phyloP scores from a whole-genome alignment of 306 rosid species.

The Corylus avellana region DNA sequence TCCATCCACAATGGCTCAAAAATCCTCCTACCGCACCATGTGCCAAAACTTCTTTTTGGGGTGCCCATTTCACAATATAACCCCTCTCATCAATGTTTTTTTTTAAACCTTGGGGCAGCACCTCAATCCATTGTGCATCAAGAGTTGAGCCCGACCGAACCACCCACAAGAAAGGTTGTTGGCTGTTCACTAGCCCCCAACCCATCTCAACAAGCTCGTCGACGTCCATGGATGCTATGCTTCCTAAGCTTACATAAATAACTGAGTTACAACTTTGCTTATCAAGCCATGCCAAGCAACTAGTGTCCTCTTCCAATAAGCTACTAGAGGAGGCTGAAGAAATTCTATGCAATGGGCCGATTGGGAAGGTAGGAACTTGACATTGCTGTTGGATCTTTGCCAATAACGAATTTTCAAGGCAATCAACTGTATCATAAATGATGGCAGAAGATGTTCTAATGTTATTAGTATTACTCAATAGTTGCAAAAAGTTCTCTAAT shows the following conservation, averaged over 20 bases:
- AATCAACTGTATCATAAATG: constrained; percentile 37
- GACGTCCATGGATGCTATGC: constrained; percentile 45
- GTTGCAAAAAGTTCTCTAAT: background rate
- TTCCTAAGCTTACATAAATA: constrained; percentile 53
- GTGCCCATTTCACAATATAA: constrained; percentile 17
- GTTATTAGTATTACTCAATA: background rate
- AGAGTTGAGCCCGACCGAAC: constrained; percentile 19
- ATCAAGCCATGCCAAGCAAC: constrained; percentile 35
- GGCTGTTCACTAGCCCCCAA: constrained; percentile 48
- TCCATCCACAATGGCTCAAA: too few relatives aligned
- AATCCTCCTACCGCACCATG: too few relatives aligned
- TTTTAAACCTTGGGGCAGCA: background rate
- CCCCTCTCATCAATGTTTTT: constrained; percentile 21
- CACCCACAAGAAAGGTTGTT: constrained; percentile 49
- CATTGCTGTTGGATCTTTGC: constrained; percentile 20
- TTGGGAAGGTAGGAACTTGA: constrained; percentile 33
- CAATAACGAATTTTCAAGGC: background rate
- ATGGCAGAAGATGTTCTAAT: constrained; percentile 36
- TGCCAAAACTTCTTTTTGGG: too few relatives aligned
- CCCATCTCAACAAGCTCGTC: constrained; percentile 49
- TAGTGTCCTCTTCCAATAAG: constrained; percentile 28
- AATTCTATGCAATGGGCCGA: constrained; percentile 52
- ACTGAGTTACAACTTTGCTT: constrained; percentile 20
- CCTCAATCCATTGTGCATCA: constrained; percentile 21
- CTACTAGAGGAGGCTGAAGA: constrained; percentile 16